phyloP scores from a whole-genome alignment of 140 eudicot genomes.

The Stevia rebaudiana region DNA sequence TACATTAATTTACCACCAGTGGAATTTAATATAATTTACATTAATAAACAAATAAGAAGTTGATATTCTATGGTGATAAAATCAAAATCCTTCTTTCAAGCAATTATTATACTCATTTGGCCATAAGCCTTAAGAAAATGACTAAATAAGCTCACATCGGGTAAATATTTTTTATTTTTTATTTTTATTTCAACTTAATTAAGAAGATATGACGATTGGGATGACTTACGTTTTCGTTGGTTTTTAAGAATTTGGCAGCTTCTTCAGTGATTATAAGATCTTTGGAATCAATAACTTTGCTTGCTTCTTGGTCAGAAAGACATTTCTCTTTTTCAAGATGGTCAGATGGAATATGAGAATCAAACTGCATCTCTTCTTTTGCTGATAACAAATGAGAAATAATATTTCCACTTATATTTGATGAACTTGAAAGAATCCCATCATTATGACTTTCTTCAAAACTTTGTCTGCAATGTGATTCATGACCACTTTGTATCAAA shows the following conservation, averaged over 20 bases:
- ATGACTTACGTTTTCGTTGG: constrained; percentile 42
- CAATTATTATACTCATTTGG: constrained; percentile 10
- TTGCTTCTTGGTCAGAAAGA: constrained; percentile 25
- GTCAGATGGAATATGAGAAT: constrained; percentile 30
- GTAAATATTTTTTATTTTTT: background rate
- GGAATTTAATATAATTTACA: constrained; percentile 12
- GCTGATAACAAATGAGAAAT: constrained; percentile 12
- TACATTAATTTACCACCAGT: constrained; percentile 21
- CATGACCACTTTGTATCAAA: constrained; percentile 20
- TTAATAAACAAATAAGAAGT: constrained; percentile 7
- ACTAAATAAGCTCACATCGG: background rate
- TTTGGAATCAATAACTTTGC: constrained; percentile 21
- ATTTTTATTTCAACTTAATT: background rate
- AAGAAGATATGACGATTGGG: background rate
- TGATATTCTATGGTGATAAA: background rate
- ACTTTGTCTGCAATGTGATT: constrained; percentile 26
- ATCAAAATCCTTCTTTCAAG: background rate
- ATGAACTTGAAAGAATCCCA: constrained; percentile 19
- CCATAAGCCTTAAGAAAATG: background rate
- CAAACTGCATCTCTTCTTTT: constrained; percentile 18
- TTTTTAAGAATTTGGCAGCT: constrained; percentile 25
- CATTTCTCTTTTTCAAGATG: constrained; percentile 25
- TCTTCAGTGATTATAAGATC: constrained; percentile 18
- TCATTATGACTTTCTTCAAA: constrained; percentile 21
- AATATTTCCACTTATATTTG: constrained; percentile 18